These are phyloP conservation scores for Eucalyptus erythrocorys DNA, from an alignment of 345 rosid genomes.

Conservation along the genomic window DNA sequence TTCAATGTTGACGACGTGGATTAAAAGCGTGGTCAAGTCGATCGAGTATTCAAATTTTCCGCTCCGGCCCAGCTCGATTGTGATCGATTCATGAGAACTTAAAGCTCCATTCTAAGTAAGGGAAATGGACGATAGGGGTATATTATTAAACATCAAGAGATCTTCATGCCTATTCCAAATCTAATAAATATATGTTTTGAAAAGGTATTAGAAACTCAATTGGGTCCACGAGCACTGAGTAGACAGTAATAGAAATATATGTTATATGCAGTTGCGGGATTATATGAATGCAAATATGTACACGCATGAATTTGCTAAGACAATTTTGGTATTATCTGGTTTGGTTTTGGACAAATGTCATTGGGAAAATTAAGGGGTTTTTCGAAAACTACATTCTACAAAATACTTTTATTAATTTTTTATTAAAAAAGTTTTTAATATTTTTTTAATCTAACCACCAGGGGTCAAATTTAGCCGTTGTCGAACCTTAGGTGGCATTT, in stretches of 20 bases:
- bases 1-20: background rate
- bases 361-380: rapidly evolving
- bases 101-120: background rate
- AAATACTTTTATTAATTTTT: no score
- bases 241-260: rapidly evolving
- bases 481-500: rapidly evolving
- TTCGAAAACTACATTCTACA: no score
- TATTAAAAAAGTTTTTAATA: no score
- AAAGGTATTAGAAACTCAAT: background rate
- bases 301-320: background rate
- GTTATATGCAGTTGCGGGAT: background rate
- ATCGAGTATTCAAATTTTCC: background rate
- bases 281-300: background rate
- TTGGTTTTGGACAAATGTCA: rapidly evolving
- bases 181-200: background rate
- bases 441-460: rapidly evolving
- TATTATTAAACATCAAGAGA: background rate
- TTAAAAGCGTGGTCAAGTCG: background rate
- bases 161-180: background rate
- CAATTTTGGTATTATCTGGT: rapidly evolving
- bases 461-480: rapidly evolving
- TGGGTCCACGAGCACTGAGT: rapidly evolving
- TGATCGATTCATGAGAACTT: background rate
- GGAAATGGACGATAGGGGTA: rapidly evolving
- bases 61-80: background rate